phyloP scores from a whole-genome alignment of 2,329 filamentous ascomycete species.

The Ophiostoma angusticollis region DNA sequence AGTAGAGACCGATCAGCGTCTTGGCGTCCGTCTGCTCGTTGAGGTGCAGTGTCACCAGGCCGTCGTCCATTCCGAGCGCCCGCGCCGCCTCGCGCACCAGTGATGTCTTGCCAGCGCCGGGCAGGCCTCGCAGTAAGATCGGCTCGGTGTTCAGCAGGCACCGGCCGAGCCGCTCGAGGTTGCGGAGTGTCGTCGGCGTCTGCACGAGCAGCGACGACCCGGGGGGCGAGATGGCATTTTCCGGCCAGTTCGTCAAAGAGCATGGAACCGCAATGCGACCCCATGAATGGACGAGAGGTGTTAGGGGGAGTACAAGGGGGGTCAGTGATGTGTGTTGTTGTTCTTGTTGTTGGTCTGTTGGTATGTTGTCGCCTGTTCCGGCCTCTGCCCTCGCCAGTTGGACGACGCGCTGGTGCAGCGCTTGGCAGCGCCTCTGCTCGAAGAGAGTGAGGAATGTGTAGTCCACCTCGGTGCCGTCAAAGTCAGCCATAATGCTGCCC shows the following conservation, averaged over 20 bases:
- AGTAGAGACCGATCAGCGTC: constrained; percentile 87
- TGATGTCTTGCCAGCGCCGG: constrained; percentile 85
- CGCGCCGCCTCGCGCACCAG: constrained; percentile 71
- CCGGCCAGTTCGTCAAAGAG: constrained; percentile 28
- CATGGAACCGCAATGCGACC: constrained; percentile 55
- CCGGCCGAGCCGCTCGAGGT: constrained; percentile 56
- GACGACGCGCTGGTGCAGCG: constrained; percentile 29
- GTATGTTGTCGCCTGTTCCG: constrained; percentile 2
- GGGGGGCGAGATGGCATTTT: background rate
- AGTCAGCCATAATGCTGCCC: constrained; percentile 53
- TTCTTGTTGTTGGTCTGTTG: background rate
- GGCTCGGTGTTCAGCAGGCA: constrained; percentile 57
- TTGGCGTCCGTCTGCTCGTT: constrained; percentile 99
- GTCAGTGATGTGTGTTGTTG: background rate
- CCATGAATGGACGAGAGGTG: constrained; percentile 49
- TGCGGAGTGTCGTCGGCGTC: constrained; percentile 60
- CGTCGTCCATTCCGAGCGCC: constrained; percentile 62
- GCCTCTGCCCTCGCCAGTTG: constrained; percentile 5
- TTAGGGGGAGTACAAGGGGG: constrained; percentile 30
- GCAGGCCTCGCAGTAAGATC: constrained; percentile 66
- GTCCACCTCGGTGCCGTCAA: constrained; percentile 67
- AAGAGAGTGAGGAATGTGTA: constrained; percentile 58
- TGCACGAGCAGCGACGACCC: constrained; percentile 44
- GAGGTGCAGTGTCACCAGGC: constrained; percentile 86
- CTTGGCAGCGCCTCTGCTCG: constrained; percentile 40